Evolutionary conservation across 1,139 yeast genomes (phyloP).

Genomic region (Arxiozyma telluris): DNA sequence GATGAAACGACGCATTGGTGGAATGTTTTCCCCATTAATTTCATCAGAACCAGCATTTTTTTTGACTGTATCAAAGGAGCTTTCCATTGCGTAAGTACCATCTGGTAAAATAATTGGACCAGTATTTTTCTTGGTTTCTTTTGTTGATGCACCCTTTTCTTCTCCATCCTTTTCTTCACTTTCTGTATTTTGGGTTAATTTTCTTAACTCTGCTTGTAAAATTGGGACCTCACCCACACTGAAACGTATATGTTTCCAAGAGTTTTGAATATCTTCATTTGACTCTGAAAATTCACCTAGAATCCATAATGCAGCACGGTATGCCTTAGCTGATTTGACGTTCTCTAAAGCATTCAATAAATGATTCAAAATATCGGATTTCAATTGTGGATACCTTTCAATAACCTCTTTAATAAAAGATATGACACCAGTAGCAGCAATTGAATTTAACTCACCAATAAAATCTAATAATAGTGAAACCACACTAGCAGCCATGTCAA

Average conservation of each 20-base stretch:
- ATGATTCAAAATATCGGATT: conserved; percentile 56
- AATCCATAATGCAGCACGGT: conserved; percentile 92
- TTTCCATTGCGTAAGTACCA: conserved; percentile 97
- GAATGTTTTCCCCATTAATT: conserved; percentile 32
- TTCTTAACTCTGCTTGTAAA: conserved; percentile 58
- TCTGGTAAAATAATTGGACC: conserved; percentile 90
- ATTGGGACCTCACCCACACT: conserved; percentile 91
- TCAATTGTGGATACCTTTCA: conserved; percentile 79
- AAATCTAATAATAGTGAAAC: conserved; percentile 83
- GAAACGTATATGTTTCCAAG: conserved; percentile 81
- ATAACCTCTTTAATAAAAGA: conserved; percentile 87
- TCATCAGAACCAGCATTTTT: conserved; percentile 10
- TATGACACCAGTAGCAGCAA: conserved; percentile 85
- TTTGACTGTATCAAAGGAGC: conserved; percentile 45
- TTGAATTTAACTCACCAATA: conserved; percentile 70
- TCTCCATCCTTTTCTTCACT: conserved; percentile 32
- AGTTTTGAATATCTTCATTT: conserved; percentile 63
- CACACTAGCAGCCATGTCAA: conserved; percentile 85
- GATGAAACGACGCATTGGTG: conserved; percentile 75
- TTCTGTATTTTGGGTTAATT: conserved; percentile 29
- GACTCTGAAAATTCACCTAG: conserved; percentile 83
- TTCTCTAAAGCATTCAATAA: conserved; percentile 55
- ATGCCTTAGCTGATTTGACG: conserved; percentile 81
- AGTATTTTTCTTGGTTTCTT: conserved; percentile 32
- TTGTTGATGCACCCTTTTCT: conserved; percentile 21